Conservation (phyloP, 2,329 filamentous ascomycete genomes). For the Trichoderma arundinaceum region DNA sequence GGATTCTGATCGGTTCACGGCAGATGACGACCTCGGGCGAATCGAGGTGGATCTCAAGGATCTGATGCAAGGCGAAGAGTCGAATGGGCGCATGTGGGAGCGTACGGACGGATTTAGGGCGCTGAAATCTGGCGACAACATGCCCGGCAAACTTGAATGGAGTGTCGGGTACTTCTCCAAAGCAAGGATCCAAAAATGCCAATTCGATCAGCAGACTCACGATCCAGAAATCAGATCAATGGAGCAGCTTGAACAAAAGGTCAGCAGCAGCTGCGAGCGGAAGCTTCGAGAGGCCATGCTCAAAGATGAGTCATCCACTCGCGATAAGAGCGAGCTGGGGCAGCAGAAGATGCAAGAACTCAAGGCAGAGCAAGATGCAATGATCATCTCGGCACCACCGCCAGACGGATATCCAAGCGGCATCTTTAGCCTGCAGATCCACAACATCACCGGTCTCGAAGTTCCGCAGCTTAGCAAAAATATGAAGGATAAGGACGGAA, state of each 20-base stretch:
- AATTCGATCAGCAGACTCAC: constrained; percentile 65
- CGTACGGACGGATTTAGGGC: constrained; percentile 69
- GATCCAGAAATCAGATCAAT: constrained; percentile 62
- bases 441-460: constrained; percentile 73
- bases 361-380: constrained; percentile 63
- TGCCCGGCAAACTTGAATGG: constrained; percentile 74
- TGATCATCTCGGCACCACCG: constrained; percentile 72
- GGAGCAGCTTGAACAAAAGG: constrained; percentile 63
- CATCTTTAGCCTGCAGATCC: constrained; percentile 72
- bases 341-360: constrained; percentile 73
- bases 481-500: constrained; percentile 55
- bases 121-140: constrained; percentile 67
- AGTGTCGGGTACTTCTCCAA: constrained; percentile 75
- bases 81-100: constrained; percentile 66
- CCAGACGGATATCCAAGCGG: constrained; percentile 66
- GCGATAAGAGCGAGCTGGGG: constrained; percentile 66
- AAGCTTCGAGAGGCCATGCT: constrained; percentile 68
- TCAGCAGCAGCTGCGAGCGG: constrained; percentile 58
- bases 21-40: constrained; percentile 75
- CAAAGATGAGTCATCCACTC: constrained; percentile 51
- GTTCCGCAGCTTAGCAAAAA: constrained; percentile 58
- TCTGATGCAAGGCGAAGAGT: constrained; percentile 64
- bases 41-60: constrained; percentile 72
- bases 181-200: constrained; percentile 64
- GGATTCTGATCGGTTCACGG: constrained; percentile 75